Percentiles rank a stretch among this genome's conserved stretches.
Conservation (phyloP, 2,329 filamentous ascomycete genomes). For the Akanthomyces lecanii region DNA sequence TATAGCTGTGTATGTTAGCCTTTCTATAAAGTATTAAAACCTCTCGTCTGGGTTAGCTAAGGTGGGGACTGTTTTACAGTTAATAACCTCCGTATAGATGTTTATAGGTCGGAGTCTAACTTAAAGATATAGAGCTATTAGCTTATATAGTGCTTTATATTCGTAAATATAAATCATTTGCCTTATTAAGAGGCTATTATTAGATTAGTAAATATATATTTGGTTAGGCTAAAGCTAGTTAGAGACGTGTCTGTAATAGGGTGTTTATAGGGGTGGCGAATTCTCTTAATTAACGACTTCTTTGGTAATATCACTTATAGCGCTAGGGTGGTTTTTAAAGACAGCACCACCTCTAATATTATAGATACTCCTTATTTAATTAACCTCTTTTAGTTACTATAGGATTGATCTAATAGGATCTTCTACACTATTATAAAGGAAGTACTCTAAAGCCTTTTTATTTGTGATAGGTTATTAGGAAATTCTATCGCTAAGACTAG, state of each 20-base stretch:
- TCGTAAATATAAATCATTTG: conserved; percentile 34
- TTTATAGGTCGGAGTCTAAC: conserved; percentile 38
- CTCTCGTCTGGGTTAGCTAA: conserved; percentile 26
- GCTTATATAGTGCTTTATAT: conserved; percentile 46
- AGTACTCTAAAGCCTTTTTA: conserved; percentile 30
- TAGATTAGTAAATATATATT: conserved; percentile 27
- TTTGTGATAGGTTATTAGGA: conserved; percentile 20
- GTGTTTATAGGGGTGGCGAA: conserved; percentile 20
- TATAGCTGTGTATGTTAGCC: conserved; percentile 38
- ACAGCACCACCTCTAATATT: conserved; percentile 28
- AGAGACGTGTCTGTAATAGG: conserved; percentile 19
- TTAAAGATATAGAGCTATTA: conserved; percentile 39
- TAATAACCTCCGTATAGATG: conserved; percentile 35
- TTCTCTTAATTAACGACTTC: conserved; percentile 26
- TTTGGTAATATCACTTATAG: conserved; percentile 25
- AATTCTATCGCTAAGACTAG: conserved; percentile 23
- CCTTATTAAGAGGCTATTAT: conserved; percentile 9
- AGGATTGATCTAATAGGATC: conserved; percentile 29
- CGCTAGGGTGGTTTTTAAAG: conserved; percentile 30
- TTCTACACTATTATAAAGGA: conserved; percentile 28
- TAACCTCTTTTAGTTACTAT: conserved; percentile 25
- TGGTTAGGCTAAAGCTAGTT: conserved; percentile 30
- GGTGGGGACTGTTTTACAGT: conserved; percentile 26
- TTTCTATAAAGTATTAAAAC: conserved; percentile 34
- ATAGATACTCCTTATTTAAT: conserved; percentile 22